Base-by-base conservation (phyloP, 139 green algal species). In the Mesostigma viride region DNA sequence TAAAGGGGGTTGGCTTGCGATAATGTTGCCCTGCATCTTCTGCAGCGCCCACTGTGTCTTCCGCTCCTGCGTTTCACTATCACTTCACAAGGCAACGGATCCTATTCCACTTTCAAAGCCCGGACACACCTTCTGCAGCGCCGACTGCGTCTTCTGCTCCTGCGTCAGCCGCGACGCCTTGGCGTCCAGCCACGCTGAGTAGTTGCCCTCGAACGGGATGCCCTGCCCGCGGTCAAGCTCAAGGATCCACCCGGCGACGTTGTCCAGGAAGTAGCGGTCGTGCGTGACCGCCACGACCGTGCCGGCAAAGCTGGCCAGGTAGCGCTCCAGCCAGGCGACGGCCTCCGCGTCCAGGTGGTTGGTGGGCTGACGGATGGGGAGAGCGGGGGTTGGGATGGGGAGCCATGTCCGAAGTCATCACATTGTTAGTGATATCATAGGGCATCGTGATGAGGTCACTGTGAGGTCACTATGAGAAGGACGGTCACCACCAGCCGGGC, bases 171-270 rank as follows among this genome's bases (percentile, higher is more conserved):
- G 63, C 35, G 64, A 66, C 24, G 45, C 62, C 75, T 88, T 88
- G 35, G 74, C 70, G 8, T 75, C 69, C 44, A 88, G 71, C 79
- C 78, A 90, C 31, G 79, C 69, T 11, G 66, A 82, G 81, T 91
- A 92, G 73, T 91, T 92, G 81, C 88, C 86, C 76, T 92, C 84
- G 63, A 91, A 91, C 26, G 85, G 83, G 35, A 92, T 88, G 58
- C 86, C 86, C 31, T 82, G 61, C 40, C 82, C 84, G 1, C 80
- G 61, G 70, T 91, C 85, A 63, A 91, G 79, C 69, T 91, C 86
- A 65, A 93, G 66, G 72, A 91, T 89, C 84, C 84, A 91, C 44
- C 82, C 79, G 22, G 81, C 84, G 35, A 92, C 81, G 46, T 90
- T 86, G 57, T 88, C 78, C 40, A 88, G 59, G 63, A 79, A 77